Evolutionary conservation across 1,284 basidiomycete genomes (phyloP).

Genomic region (Heterobasidion annosum): DNA sequence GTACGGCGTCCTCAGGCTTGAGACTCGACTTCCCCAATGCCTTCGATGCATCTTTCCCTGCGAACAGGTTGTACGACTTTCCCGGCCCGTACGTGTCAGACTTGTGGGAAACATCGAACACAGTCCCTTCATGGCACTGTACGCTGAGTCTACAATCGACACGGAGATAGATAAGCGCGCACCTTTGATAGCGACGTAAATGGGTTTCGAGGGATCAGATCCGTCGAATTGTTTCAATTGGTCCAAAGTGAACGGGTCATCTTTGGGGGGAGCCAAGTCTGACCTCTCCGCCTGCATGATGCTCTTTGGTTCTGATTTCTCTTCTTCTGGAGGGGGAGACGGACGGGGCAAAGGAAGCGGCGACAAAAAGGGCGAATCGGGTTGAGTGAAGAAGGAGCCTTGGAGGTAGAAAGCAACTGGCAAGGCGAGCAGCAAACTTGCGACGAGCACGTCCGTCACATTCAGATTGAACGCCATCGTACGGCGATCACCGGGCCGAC

Average conservation of each 20-base stretch:
- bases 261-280: conserved; percentile 68
- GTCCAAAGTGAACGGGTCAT: conserved; percentile 66
- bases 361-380: neutral
- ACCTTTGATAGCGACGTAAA: conserved; percentile 90
- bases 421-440: conserved; percentile 5
- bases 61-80: conserved; percentile 64
- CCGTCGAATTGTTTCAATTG: conserved; percentile 70
- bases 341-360: neutral
- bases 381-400: neutral
- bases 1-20: conserved; percentile 79
- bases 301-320: conserved; percentile 30
- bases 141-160: too few species aligned
- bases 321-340: neutral
- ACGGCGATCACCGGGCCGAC: neutral
- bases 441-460: conserved; percentile 1
- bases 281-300: conserved; percentile 60
- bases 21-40: conserved; percentile 84
- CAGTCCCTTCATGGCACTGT: conserved; percentile 39
- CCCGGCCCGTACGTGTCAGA: conserved; percentile 75
- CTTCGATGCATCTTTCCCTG: conserved; percentile 86
- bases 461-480: conserved; percentile 1
- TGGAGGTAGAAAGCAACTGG: conserved; percentile 6
- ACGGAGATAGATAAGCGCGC: too few species aligned
- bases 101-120: conserved; percentile 82
- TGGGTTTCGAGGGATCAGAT: conserved; percentile 50